Conservation (phyloP, 306 rosid species). For the Vigna hirtella region DNA sequence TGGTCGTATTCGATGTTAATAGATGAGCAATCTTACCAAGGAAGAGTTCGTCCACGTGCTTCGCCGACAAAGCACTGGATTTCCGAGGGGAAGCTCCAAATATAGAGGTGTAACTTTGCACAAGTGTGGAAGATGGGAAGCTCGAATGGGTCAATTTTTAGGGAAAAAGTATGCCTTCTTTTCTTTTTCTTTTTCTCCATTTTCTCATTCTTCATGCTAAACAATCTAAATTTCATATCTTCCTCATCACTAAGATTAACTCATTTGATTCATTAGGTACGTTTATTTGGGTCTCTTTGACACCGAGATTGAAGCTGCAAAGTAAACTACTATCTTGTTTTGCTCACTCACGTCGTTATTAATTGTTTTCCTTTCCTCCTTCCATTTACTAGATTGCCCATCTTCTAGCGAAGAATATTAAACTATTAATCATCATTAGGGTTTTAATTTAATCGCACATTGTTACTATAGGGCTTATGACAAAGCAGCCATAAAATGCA, state of each 20-base stretch:
- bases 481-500: constrained; percentile 96
- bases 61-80: constrained; percentile 99
- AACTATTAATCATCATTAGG: constrained; percentile 14
- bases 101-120: constrained; percentile 99
- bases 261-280: constrained; percentile 61
- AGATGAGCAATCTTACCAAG: constrained; percentile 96
- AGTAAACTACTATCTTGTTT: neutral
- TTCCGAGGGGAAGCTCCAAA: constrained; percentile 98
- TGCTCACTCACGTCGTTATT: neutral
- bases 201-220: neutral
- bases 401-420: constrained; percentile 5
- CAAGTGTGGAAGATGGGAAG: constrained; percentile 99
- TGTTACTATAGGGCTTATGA: constrained; percentile 82
- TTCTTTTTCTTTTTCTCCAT: neutral
- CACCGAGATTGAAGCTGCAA: constrained; percentile 95
- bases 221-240: neutral
- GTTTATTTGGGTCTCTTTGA: constrained; percentile 96
- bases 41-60: constrained; percentile 99
- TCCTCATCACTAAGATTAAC: constrained; percentile 3
- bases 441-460: constrained; percentile 19
- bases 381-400: constrained; percentile 30
- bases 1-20: constrained; percentile 33
- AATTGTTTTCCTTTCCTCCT: neutral
- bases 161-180: constrained; percentile 78
- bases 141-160: constrained; percentile 97